A percentile compares a stretch with the other conserved stretches of the same genome.
Evolutionary conservation across 2,329 filamentous ascomycete genomes (phyloP).

Genomic region (Aspergillus puulaauensis): DNA sequence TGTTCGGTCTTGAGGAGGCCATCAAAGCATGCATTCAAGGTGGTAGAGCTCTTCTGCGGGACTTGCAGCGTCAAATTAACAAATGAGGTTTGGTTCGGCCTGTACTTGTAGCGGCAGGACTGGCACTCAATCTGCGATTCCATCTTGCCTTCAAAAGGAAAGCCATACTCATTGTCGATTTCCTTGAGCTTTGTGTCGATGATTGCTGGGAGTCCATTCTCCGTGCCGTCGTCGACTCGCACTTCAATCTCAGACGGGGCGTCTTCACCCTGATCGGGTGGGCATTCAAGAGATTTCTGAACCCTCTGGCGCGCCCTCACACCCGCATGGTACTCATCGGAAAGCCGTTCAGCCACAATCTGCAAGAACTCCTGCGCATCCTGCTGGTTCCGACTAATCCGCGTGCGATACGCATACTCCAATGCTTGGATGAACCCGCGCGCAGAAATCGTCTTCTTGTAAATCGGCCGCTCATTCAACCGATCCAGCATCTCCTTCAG

Average conservation of each 20-base stretch:
- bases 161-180: slow-evolving; percentile 54
- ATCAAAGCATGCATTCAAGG: slow-evolving; percentile 86
- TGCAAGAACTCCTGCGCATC: slow-evolving; percentile 98
- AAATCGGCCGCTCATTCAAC: slow-evolving; percentile 89
- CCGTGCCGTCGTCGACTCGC: slow-evolving; percentile 36
- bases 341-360: slow-evolving; percentile 85
- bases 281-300: slow-evolving; percentile 22
- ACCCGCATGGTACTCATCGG: slow-evolving; percentile 91
- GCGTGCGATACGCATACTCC: slow-evolving; percentile 82
- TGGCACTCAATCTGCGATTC: slow-evolving; percentile 96
- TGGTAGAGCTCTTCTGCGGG: slow-evolving; percentile 76
- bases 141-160: slow-evolving; percentile 86
- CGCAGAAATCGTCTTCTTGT: slow-evolving; percentile 89
- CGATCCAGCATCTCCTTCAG: slow-evolving; percentile 90
- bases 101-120: slow-evolving; percentile 85
- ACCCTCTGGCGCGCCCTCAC: slow-evolving; percentile 63
- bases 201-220: slow-evolving; percentile 33
- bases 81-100: slow-evolving; percentile 78
- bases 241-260: slow-evolving; percentile 33
- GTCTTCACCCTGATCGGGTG: slow-evolving; percentile 18
- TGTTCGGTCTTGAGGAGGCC: slow-evolving; percentile 91
- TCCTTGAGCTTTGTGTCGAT: slow-evolving; percentile 39
- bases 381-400: slow-evolving; percentile 92
- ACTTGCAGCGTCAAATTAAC: slow-evolving; percentile 91
- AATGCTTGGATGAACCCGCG: slow-evolving; percentile 79